Conservation (phyloP, 2,329 filamentous ascomycete genomes). For the Purpureocillium lavendulum region DNA sequence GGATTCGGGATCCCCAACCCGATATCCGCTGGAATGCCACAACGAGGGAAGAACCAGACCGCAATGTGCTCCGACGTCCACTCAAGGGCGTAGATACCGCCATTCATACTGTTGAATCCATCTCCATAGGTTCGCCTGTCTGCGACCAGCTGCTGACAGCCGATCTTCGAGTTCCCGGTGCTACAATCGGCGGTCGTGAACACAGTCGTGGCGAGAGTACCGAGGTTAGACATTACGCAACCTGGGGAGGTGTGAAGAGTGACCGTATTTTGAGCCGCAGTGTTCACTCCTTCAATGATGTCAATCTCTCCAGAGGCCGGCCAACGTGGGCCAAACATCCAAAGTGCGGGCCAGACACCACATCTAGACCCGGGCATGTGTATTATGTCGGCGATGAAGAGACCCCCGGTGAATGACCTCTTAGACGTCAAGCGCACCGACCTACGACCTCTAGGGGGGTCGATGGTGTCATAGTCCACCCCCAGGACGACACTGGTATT, state of each 20-base stretch:
- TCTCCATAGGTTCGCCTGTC: slow-evolving; percentile 52
- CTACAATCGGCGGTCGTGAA: slow-evolving; percentile 49
- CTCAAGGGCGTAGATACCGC: slow-evolving; percentile 66
- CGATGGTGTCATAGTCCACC: too few relatives aligned
- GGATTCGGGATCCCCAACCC: slow-evolving; percentile 53
- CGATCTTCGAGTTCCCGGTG: slow-evolving; percentile 39
- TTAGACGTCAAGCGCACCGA: slow-evolving; percentile 45
- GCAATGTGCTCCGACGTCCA: slow-evolving; percentile 67
- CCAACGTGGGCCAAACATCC: slow-evolving; percentile 61
- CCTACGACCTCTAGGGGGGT: too few relatives aligned
- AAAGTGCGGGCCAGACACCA: slow-evolving; percentile 71
- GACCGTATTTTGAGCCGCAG: slow-evolving; percentile 48
- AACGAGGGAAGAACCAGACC: slow-evolving; percentile 75
- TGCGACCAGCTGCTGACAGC: slow-evolving; percentile 49
- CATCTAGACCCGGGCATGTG: slow-evolving; percentile 70
- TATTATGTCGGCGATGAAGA: slow-evolving; percentile 64
- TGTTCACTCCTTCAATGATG: slow-evolving; percentile 71
- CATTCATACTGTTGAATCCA: slow-evolving; percentile 61
- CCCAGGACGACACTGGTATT: too few relatives aligned
- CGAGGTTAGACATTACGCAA: slow-evolving; percentile 47
- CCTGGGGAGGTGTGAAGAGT: slow-evolving; percentile 58
- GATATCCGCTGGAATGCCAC: slow-evolving; percentile 56
- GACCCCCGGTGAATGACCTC: slow-evolving; percentile 56
- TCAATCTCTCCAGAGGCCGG: slow-evolving; percentile 67
- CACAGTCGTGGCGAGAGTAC: slow-evolving; percentile 34